Base-by-base conservation (phyloP, 2,329 filamentous ascomycete genomes). In the Fusarium duplospermum region DNA sequence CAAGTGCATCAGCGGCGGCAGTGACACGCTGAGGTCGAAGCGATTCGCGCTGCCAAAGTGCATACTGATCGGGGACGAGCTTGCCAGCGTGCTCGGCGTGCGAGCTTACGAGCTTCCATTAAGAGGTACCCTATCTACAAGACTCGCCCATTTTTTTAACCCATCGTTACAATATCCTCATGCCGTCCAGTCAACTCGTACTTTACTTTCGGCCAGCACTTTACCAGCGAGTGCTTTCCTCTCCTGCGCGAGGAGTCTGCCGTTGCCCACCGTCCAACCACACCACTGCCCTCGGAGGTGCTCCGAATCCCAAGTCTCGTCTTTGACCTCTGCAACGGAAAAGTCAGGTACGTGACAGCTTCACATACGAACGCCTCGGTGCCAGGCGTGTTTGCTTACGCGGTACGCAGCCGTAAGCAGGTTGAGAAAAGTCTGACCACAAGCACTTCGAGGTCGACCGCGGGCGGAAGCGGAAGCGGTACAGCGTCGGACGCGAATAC, bases 161-260 rank as follows among this genome's bases (percentile, higher is more conserved):
- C 40, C 47, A n/a, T 67, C 16, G 16, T 62, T 59, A 64, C 73
- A 66, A 52, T 42, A 66, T 58, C 29, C 73, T 77, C 47, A 68
- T 58, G 27, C 38, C 62, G 65, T 38, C 35, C 40, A 77, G 76
- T 77, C 31, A 77, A 76, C 66, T 76, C 76, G 9, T 77, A 77
- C 62, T 77, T 77, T 47, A 77, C 76, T 22, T 77, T 77, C 61
- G 76, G 76, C 47, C 76, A 77, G 24, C 76, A 77, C 57, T 77
- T 77, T 63, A 77, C 76, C 18, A 71, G 62, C 70, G 76, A 77
- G 67, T 77, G 76, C 57, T 77, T 77, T 52, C 66, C 72, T 8
- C 75, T 77, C 45, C 68, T 77, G 22, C 76, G 76, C 58, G 75
- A 70, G 60, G 76, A 77, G 45, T 71, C 72, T 57, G 71, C 63